Evolutionary conservation across 768 basidiomycete genomes (phyloP), one percentile per base, ranked within the genome.

Genomic region (Agaricus subrufescens): DNA sequence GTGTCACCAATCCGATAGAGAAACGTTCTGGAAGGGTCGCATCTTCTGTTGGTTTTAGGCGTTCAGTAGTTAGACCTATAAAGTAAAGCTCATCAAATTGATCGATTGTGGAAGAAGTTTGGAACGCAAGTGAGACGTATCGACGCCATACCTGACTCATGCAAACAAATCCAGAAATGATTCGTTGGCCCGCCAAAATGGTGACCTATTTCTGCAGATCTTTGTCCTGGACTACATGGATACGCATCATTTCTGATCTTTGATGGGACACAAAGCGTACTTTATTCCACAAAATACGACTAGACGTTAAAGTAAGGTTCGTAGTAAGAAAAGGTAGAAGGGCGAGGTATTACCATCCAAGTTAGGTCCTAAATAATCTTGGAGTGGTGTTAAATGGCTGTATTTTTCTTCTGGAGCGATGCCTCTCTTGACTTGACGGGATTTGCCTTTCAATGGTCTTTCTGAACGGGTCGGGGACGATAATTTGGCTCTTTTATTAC

Each of bases 271-370:
- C 3, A 51, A 51, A 12, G 38, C 45, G 52, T 59, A 91, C 91
- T 92, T 94, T 48, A 94, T 91, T 7, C 92, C 91, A 63, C 89
- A 92, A 61, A 94, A 91, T 12, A 92, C 61, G 25, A 93, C 90
- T 93, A 38, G 11, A 14, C n/a, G 19, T 30, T n/a, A n/a, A 37
- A 12, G 44, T 29, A 27, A 38, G 19, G 19, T 19, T 54, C 7
- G 6, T 27, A 3, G 4, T 4, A 37, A 47, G 8, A 7, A n/a
- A 25, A 11, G 3, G n/a, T 50, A 15, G 30, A 27, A 5, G 47
- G 25, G 3, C 47, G 25, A 49, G 23, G 45, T 61, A 73, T 45
- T 61, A 89, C 89, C 75, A 52, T 89, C 85, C 1, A 91, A 74
- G 25, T 50, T 46, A 2, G 37, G 31, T 11, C 34, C 38, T 73